Base-by-base conservation (phyloP, 139 green algal species). In the Micromonas commoda region DNA sequence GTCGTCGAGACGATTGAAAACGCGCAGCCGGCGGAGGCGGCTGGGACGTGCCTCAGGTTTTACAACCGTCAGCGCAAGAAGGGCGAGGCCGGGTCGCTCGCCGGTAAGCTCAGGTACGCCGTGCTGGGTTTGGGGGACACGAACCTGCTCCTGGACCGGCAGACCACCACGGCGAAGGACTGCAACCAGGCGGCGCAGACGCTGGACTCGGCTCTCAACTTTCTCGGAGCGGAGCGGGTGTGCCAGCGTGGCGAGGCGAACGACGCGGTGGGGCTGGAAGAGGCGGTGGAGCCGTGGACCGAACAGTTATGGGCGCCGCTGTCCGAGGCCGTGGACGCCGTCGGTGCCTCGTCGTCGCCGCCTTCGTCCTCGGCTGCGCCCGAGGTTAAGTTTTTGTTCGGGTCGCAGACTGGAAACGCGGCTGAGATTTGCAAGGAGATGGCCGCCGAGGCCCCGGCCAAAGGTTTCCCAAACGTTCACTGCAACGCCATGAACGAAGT, bases 361-460 rank as follows among this genome's bases (percentile, higher is more conserved):
- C n/a, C n/a, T 57, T 9, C 45, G 45, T 23, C 9, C 45, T 9
- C 9, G 9, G 45, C 9, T 16, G 45, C 45, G 45, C 9, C 45
- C 9, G 39, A 69, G 37, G 24, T 80, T 3, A 20, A 81, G 3
- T 83, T 98, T 20, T 71, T 93, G 72, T 97, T 94, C 80, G 93
- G 84, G 3, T 97, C 91, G 16, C 94, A 98, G 85, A 97, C 92
- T 0, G 94, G 94, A 70, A 97, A 92, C 0, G 83, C 86, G 0
- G 74, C 88, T 54, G 94, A 98, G 84, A 97, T 98, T 72, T 95
- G 93, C 3, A 87, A 89, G 39, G 90, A 85, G 73, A 86, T 98
- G 34, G 85, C 89, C 26, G 93, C 90, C 20, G 91, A 96, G 76
- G 90, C 88, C 0, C 21, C 77, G 29, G 38, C 82, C 31, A 77